A percentile compares a stretch with the other conserved stretches of the same genome.
phyloP scores from a whole-genome alignment of 1,284 basidiomycete genomes.

The Leccinum pseudoinsigne region DNA sequence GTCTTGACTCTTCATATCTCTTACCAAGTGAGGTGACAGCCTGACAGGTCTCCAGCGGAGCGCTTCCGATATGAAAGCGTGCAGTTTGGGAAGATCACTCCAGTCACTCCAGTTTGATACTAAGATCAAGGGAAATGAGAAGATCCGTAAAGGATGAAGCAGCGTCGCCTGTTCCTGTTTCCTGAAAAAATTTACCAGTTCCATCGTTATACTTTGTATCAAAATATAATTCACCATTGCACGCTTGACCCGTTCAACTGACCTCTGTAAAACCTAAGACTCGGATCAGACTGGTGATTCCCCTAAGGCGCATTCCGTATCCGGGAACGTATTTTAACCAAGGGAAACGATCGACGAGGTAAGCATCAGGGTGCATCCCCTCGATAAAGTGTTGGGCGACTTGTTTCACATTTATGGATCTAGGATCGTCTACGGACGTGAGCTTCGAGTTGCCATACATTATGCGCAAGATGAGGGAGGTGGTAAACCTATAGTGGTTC shows the following conservation, averaged over 20 bases:
- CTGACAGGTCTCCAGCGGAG: slow-evolving; percentile 55
- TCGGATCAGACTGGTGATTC: slow-evolving; percentile 53
- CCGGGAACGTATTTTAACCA: slow-evolving; percentile 44
- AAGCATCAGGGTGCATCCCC: slow-evolving; percentile 54
- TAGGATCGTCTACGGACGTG: slow-evolving; percentile 54
- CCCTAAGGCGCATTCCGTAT: slow-evolving; percentile 20
- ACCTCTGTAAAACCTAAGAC: slow-evolving; percentile 47
- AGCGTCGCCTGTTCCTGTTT: slow-evolving; percentile 33
- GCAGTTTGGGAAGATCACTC: slow-evolving; percentile 50
- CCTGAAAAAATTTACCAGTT: slow-evolving; percentile 16
- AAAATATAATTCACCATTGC: slow-evolving; percentile 40
- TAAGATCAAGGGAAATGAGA: slow-evolving; percentile 8
- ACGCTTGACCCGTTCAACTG: slow-evolving; percentile 44
- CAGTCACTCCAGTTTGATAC: slow-evolving; percentile 52
- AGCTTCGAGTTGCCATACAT: slow-evolving; percentile 59
- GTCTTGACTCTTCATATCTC: not conserved
- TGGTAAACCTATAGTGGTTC: slow-evolving; percentile 12
- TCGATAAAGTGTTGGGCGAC: slow-evolving; percentile 50
- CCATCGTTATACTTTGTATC: slow-evolving; percentile 7
- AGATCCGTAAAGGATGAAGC: slow-evolving; percentile 42
- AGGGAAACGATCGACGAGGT: slow-evolving; percentile 59
- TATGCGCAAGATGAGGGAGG: slow-evolving; percentile 62
- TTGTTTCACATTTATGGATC: slow-evolving; percentile 49
- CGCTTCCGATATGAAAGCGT: slow-evolving; percentile 61
- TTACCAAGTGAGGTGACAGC: slow-evolving; percentile 51